Evolutionary conservation across 2,329 filamentous ascomycete species (phyloP), one percentile per base, ranked within the genome.

Genomic region (Pleurostoma richardsiae): DNA sequence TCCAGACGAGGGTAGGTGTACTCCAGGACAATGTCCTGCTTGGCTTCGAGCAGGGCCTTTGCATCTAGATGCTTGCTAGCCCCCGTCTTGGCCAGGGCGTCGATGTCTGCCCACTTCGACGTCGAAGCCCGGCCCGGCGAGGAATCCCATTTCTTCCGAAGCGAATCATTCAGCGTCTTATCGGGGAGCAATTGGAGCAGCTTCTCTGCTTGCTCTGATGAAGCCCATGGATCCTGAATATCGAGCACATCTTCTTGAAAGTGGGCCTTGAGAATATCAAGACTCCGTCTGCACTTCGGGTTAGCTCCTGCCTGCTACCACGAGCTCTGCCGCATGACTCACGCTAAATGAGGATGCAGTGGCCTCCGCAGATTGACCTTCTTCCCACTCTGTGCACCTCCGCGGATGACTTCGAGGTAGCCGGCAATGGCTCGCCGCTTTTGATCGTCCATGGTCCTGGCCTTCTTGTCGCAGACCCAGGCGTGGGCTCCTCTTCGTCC

Each of bases 1-100:
- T 99, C 94, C 46, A 99, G 86, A 38, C 94, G 86, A 3, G 94
- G 94, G 67, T 99, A 99, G 5, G 94, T 96, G 70, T 99, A 97
- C 69, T 99, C 94, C 30, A 99, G 80, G 4, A 97, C 85, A 51
- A 99, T 88, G 62, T 97, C 94, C 65, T 96, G 90, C 69, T 96
- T 97, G 27, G 90, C 90, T 59, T 96, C 89, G 6, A 86, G 78
- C 10, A 99, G 77, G 3, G 85, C 82, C 52, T 78, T 82, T 0
- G 83, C 67, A 55, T 94, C 85, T n/a, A 96, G 77, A 7, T 77
- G 76, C 59, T 83, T 86, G 61, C 83, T 82, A 29, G 81, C 81
- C 31, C 88, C 86, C 1, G 83, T 81, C 66, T 89, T 88, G 41
- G 92, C 94, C 10, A 96, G 66, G 1, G 82, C 74, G 63, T 97